A percentile compares a stretch with the other conserved stretches of the same genome.
These are phyloP conservation scores for Lactarius evosmus DNA, from an alignment of 768 basidiomycete genomes.

Conservation along the genomic window DNA sequence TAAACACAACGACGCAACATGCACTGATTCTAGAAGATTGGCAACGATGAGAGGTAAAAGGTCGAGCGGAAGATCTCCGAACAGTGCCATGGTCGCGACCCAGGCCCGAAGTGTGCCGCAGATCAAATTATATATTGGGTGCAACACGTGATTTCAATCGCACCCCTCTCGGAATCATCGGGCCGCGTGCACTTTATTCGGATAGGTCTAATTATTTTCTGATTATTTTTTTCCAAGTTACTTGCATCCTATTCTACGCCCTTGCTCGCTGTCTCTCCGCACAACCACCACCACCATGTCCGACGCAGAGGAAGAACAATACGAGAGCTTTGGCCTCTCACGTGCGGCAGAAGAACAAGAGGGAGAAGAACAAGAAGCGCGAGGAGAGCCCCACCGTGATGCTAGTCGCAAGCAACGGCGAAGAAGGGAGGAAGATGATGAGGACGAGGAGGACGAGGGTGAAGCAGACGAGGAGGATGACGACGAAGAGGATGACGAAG, in stretches of 20 bases:
- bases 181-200: no score
- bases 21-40: conserved; percentile 48
- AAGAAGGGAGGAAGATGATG: conserved; percentile 39
- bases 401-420: conserved; percentile 37
- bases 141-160: no score
- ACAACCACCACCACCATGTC: conserved; percentile 42
- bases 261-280: not conserved
- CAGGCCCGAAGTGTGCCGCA: no score
- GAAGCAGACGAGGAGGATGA: conserved; percentile 42
- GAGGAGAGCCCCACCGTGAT: conserved; percentile 34
- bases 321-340: conserved; percentile 32
- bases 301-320: conserved; percentile 39
- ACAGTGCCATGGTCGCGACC: conserved; percentile 40
- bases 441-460: conserved; percentile 40
- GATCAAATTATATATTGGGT: no score
- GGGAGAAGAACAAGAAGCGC: conserved; percentile 37
- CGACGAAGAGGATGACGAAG: conserved; percentile 39
- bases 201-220: no score
- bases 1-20: conserved; percentile 51
- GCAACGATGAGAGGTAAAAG: conserved; percentile 55
- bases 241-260: not conserved
- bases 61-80: conserved; percentile 63
- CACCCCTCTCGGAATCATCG: no score
- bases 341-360: conserved; percentile 32
- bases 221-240: no score